A percentile compares a stretch with the other conserved stretches of the same genome.
These are phyloP conservation scores for Ascomycota sp. DNA, from an alignment of 2,329 filamentous ascomycete genomes.

Conservation along the genomic window DNA sequence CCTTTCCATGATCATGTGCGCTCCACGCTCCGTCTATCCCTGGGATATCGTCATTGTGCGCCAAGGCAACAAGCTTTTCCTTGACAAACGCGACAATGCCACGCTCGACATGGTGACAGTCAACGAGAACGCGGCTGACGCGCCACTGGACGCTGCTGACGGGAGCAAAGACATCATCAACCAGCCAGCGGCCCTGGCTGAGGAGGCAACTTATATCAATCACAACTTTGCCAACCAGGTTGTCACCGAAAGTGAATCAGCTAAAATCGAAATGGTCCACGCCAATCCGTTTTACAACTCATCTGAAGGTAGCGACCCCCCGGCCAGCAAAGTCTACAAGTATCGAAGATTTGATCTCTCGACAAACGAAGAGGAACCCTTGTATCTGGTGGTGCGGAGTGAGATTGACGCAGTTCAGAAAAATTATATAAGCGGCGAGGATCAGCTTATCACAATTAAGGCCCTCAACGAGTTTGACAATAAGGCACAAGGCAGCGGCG, in stretches of 20 bases:
- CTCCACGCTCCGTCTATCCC: slow-evolving; percentile 86
- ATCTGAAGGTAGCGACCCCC: slow-evolving; percentile 76
- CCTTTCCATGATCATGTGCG: slow-evolving; percentile 98
- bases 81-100: slow-evolving; percentile 94
- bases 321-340: slow-evolving; percentile 94
- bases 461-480: slow-evolving; percentile 97
- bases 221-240: slow-evolving; percentile 98
- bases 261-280: slow-evolving; percentile 68
- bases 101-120: slow-evolving; percentile 94
- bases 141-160: slow-evolving; percentile 76
- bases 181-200: slow-evolving; percentile 76
- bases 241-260: slow-evolving; percentile 57
- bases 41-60: slow-evolving; percentile 94
- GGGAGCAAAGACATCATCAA: slow-evolving; percentile 90
- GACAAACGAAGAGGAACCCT: slow-evolving; percentile 81
- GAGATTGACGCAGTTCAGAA: slow-evolving; percentile 92
- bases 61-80: slow-evolving; percentile 91
- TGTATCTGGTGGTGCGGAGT: slow-evolving; percentile 82
- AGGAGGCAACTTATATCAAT: slow-evolving; percentile 99
- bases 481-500: slow-evolving; percentile 89
- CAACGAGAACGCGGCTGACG: slow-evolving; percentile 95
- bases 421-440: slow-evolving; percentile 79
- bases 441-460: slow-evolving; percentile 82
- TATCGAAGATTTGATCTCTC: slow-evolving; percentile 95
- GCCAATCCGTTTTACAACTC: slow-evolving; percentile 97